Evolutionary conservation across 1,139 yeast genomes (phyloP).

Genomic region (Kodamaea arcana): DNA sequence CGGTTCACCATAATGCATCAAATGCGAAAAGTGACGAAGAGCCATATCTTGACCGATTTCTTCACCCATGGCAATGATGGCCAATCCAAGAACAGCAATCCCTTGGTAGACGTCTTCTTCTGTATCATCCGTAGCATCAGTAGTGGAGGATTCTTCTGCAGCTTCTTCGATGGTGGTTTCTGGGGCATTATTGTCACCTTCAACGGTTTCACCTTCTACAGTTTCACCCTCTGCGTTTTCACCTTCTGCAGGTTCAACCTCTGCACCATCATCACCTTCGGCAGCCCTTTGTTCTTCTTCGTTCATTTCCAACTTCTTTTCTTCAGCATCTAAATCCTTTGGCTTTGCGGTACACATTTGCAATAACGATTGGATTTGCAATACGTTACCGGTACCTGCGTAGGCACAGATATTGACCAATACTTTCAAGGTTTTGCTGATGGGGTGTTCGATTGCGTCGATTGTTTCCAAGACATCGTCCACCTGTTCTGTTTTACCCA

Average conservation of each 20-base stretch:
- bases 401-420: slow-evolving; percentile 90
- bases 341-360: slow-evolving; percentile 78
- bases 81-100: slow-evolving; percentile 91
- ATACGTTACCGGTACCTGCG: slow-evolving; percentile 97
- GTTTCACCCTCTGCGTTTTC: slow-evolving; percentile 10
- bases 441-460: slow-evolving; percentile 93
- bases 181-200: background rate
- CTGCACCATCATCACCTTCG: slow-evolving; percentile 9
- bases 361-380: slow-evolving; percentile 86
- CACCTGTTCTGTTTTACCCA: slow-evolving; percentile 93
- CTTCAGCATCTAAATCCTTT: slow-evolving; percentile 30
- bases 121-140: slow-evolving; percentile 24
- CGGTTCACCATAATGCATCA: slow-evolving; percentile 96
- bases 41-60: slow-evolving; percentile 98
- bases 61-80: slow-evolving; percentile 95
- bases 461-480: slow-evolving; percentile 94
- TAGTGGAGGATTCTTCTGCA: slow-evolving; percentile 20
- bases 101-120: slow-evolving; percentile 62
- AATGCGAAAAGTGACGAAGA: slow-evolving; percentile 91
- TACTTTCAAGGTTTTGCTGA: slow-evolving; percentile 83
- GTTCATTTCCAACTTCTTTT: slow-evolving; percentile 32
- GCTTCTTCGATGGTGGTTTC: slow-evolving; percentile 29
- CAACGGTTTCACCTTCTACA: slow-evolving; percentile 4
- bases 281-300: slow-evolving; percentile 31
- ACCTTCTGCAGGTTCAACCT: slow-evolving; percentile 12